Percentiles rank a stretch among this genome's conserved stretches.
Conservation (phyloP, 2,329 filamentous ascomycete genomes). For the Fusarium stilboides region DNA sequence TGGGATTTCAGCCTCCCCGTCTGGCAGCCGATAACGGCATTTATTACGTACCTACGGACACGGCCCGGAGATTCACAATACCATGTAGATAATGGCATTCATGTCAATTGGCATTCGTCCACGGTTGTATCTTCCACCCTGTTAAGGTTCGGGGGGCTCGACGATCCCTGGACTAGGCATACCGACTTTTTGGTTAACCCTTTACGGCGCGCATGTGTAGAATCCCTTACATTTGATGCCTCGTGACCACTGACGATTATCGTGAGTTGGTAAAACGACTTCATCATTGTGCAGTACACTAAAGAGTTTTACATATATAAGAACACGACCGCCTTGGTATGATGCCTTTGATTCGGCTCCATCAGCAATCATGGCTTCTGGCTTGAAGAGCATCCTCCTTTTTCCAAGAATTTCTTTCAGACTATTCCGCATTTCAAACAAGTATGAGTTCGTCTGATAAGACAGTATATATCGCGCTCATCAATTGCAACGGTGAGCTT, state of each 20-base stretch:
- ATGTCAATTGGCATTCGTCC: too few relatives aligned
- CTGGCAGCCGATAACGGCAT: too few relatives aligned
- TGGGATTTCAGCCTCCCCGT: too few relatives aligned
- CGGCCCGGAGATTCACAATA: too few relatives aligned
- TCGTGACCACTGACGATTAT: background rate
- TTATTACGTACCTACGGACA: too few relatives aligned
- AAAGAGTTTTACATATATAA: background rate
- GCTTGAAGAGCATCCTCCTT: too few relatives aligned
- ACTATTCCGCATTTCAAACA: background rate
- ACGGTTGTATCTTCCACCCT: too few relatives aligned
- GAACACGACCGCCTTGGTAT: fast-evolving
- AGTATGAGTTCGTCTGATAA: background rate
- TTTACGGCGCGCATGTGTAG: too few relatives aligned
- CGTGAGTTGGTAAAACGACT: background rate
- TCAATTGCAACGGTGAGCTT: background rate
- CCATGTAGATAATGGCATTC: too few relatives aligned
- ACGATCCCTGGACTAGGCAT: background rate
- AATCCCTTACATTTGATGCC: too few relatives aligned
- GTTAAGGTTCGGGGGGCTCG: too few relatives aligned
- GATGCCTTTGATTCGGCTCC: fast-evolving
- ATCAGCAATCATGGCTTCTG: background rate
- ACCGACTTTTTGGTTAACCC: too few relatives aligned
- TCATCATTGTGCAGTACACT: background rate
- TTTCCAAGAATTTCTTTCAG: background rate
- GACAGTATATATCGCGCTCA: background rate